Base-by-base conservation (phyloP, 768 basidiomycete species). In the Phylloporus sp. region DNA sequence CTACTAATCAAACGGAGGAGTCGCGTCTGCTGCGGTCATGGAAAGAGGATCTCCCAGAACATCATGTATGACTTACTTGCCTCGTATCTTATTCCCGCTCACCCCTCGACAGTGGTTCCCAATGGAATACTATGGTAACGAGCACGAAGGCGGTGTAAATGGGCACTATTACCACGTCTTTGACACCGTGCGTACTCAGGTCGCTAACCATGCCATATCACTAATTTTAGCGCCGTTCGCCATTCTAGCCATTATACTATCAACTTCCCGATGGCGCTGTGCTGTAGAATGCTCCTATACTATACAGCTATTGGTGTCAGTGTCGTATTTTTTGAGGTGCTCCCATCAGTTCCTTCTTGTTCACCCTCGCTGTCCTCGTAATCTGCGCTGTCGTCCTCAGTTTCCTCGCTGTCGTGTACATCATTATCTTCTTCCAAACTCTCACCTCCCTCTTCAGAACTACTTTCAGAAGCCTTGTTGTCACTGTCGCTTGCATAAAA, bases 101-200 rank as follows among this genome's bases (percentile, higher is more conserved):
- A 60, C 14, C 33, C 7, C 14, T 38, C 38, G 36, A 28, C 44
- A 86, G 85, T 88, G 86, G 87, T 84, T 90, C 72, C 82, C 86
- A 2, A 73, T 79, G 73, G 76, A 75, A 47, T 90, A 86, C 58
- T 82, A 81, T 53, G 81, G 78, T 0, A 69, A 76, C 49, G 68
- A 73, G 32, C 55, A 67, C 31, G 51, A 65, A 20, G 80, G 79
- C 14, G 85, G 85, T 1, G 77, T 79, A 31, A 77, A 82, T 51
- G 82, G 84, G 0, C 86, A 89, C 59, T 80, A 70, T 50, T 89
- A 90, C 56, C 85, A 89, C 68, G 86, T 89, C 13, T 88, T 87
- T 59, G 65, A 76, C 28, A 84, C 83, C 38, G 84, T 86, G 53
- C 53, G 81, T 65, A 36, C 13, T 14, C 40, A 9, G n/a, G n/a